Base-by-base conservation (phyloP, 371 early-diverging fungal species). In the Lichtheimia ornata region DNA sequence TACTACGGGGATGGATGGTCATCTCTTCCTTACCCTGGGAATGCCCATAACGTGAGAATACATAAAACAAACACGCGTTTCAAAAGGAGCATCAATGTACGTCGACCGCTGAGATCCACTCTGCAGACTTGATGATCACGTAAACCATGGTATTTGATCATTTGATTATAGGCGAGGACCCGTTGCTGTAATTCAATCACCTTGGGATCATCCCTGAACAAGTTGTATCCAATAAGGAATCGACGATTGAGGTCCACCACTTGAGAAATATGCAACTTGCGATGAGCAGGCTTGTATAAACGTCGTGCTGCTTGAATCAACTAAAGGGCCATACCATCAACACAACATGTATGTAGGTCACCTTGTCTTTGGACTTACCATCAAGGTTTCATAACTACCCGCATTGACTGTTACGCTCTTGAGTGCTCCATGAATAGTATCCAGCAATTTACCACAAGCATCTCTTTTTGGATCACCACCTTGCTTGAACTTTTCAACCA, bases 221-320 rank as follows among this genome's bases (percentile, higher is more conserved):
- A 74, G 52, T 79, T 65, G 71, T 93, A 94, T 1, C 92, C 95
- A 69, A 85, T 84, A 27, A 91, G 87, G 58, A 97, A 91, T 2
- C 94, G 86, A 35, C 96, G 87, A 44, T 93, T 92, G 54, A 97
- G 82, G 63, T 88, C 90, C 4, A 96, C 86, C 43, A 86, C 90
- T 71, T 90, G 84, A 20, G 87, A 86, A 61, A 93, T 84, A 41
- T 87, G 89, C 30, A 97, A 83, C 53, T 89, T 88, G 58, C 90
- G 86, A 74, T 92, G 85, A 13, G 88, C 83, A 43, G 96, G 96
- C 63, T 88, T 88, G 77, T 98, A 98, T 45, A 99, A 72, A n/a
- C 99, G 82, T 20, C 97, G 84, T 6, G 92, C 94, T 2, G 97
- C 96, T 84, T 98, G 99, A 47, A 96, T 88, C 40, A 95, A 77